Base-by-base conservation (phyloP, 306 rosid species). In the Pyrus betulifolia region DNA sequence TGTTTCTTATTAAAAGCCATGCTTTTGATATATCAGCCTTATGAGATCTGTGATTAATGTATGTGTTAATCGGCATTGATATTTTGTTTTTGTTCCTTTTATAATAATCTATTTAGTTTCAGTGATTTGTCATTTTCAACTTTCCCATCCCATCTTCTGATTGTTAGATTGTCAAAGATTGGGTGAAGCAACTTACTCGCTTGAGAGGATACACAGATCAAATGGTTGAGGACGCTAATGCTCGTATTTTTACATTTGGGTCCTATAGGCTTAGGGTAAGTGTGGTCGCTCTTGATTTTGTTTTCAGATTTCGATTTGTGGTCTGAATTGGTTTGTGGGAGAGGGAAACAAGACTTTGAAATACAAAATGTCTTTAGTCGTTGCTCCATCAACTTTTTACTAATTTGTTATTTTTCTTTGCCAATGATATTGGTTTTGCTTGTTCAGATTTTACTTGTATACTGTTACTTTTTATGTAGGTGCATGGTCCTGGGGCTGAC, bases 401-500 rank as follows among this genome's bases (percentile, higher is more conserved):
- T 35, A 17, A 66, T 66, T 19, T 66, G 27, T 66, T 66, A 19
- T 19, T 18, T 21, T 66, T 11, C 6, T 66, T 18, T 9, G 70
- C 14, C 21, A 17, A 64, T 15, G n/a, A 23, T 23, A 12, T 61
- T 27, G 21, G 66, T 30, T 18, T 40, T n/a, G 55, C 35, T 52
- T 38, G 74, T 18, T 64, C 72, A 22, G 71, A 25, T 8, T 35
- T 60, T 0, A 70, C 75, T 78, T 67, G 82, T 40, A 46, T 30
- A 35, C 57, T 15, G 19, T n/a, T 21, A 8, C 17, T 55, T 57
- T 67, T 72, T 57, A 45, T 27, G 63, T 71, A 89, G 97, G 97
- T 93, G 58, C 97, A 93, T 80, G 92, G 93, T 68, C 97, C 93
- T 80, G 98, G 97, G 54, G 89, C 97, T 67, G 98, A 93, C 84